Conservation (phyloP, 2,329 filamentous ascomycete species). For the Aphanocladium album region DNA sequence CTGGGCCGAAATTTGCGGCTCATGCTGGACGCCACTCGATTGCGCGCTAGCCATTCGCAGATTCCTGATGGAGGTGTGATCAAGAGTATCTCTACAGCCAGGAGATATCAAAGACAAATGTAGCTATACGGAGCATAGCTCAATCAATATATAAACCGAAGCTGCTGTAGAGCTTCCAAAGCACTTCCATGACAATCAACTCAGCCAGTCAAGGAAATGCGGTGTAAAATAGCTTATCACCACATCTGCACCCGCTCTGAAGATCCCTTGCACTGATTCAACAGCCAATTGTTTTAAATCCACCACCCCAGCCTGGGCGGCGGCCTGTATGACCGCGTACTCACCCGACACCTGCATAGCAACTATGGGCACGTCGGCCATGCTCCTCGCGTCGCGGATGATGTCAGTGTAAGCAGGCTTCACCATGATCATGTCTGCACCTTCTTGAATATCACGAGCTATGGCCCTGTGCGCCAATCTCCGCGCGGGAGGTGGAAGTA, state of each 20-base stretch:
- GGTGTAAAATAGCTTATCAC: neutral
- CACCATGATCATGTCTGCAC: conserved; percentile 1
- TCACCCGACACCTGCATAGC: conserved; percentile 5
- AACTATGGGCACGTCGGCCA: neutral
- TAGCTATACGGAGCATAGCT: no score
- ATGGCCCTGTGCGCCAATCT: neutral
- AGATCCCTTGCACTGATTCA: neutral
- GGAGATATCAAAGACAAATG: no score
- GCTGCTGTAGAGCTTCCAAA: no score
- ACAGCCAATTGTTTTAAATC: neutral
- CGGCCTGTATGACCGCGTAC: neutral
- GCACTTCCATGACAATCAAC: neutral
- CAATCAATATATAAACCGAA: no score
- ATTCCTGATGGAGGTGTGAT: no score
- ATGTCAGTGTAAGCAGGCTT: conserved; percentile 2
- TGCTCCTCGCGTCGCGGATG: neutral
- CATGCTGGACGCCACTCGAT: no score
- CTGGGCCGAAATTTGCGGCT: no score
- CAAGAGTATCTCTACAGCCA: no score
- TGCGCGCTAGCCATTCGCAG: no score
- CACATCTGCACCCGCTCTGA: neutral
- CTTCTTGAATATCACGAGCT: neutral
- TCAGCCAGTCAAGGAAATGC: conserved; percentile 1
- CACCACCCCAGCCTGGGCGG: neutral
- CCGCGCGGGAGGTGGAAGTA: neutral